A percentile compares a stretch with the other conserved stretches of the same genome.
Evolutionary conservation across 257 asterid species (phyloP).

Genomic region (Solanum chilense): DNA sequence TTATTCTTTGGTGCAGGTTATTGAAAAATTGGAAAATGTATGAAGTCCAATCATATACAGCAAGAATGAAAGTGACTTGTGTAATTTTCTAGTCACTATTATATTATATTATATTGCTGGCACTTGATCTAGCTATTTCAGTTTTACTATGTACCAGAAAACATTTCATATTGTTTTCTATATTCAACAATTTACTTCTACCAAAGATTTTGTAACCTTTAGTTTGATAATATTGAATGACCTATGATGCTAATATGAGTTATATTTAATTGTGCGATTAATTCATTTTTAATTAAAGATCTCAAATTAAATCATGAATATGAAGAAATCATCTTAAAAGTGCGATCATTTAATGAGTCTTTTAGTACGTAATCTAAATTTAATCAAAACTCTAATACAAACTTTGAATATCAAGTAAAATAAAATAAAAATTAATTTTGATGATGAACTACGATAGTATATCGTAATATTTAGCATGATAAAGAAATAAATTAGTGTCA

Average conservation of each 20-base stretch:
- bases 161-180: not conserved
- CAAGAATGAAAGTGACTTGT: not conserved
- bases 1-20: not conserved
- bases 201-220: not conserved
- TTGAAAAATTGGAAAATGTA: not conserved
- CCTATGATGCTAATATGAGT: not conserved
- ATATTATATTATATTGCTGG: not conserved
- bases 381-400: too few species aligned
- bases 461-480: not conserved
- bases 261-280: too few species aligned
- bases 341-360: not conserved
- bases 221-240: not conserved
- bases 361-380: too few species aligned
- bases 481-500: not conserved
- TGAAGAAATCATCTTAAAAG: accelerated
- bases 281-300: too few species aligned
- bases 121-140: not conserved
- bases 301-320: accelerated
- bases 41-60: not conserved
- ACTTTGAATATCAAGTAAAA: too few species aligned
- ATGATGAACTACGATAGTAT: not conserved
- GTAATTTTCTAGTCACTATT: not conserved
- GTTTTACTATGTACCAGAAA: not conserved
- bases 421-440: too few species aligned
- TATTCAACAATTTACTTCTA: not conserved